Evolutionary conservation across 139 green algal genomes (phyloP), one percentile per base, ranked within the genome.

Genomic region (Edaphochlamys debaryana): DNA sequence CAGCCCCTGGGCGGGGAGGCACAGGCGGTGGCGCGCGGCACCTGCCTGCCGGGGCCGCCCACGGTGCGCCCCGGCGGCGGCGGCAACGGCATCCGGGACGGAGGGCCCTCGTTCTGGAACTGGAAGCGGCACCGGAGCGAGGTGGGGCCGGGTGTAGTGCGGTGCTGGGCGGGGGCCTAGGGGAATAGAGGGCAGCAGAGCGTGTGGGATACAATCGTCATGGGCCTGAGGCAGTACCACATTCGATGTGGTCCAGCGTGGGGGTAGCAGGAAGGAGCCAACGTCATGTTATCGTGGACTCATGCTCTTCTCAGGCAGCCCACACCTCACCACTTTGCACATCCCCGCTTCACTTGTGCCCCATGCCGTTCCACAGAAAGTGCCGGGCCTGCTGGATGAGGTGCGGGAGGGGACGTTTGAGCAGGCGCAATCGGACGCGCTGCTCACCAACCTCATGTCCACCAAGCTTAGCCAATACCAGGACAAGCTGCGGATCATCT

Each of bases 401-500:
- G 74, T 70, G 36, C 74, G 38, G 25, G 74, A 81, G 60, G 74
- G 74, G 58, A 81, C 32, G 29, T 32, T n/a, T 6, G 45, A 83
- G 66, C 77, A 83, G 66, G 45, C 45, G 20, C 42, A 32, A n/a
- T 67, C 45, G 34, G 80, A 86, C 69, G 38, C 40, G 25, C 69
- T 74, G 58, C 69, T 86, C 56, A 56, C 70, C 30, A 29, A 20
- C 29, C 69, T 86, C 2, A n/a, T 86, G n/a, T 34, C 40, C 36
- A 29, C 36, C 68, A 79, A 79, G 56, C 56, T 86, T 5, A 45
- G 29, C 38, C 67, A 82, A 32, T 42, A 22, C 37, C 70, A 32
- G 0, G 64, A 87, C 64, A 79, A 79, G 72, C 48, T 87, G 82
- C 72, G 72, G n/a, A 23, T 56, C 38, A 45, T 82, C 45, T 87